Percentiles rank a stretch among this genome's conserved stretches.
Conservation (phyloP, 805 yeast genomes). For the Yarrowia sp. region DNA sequence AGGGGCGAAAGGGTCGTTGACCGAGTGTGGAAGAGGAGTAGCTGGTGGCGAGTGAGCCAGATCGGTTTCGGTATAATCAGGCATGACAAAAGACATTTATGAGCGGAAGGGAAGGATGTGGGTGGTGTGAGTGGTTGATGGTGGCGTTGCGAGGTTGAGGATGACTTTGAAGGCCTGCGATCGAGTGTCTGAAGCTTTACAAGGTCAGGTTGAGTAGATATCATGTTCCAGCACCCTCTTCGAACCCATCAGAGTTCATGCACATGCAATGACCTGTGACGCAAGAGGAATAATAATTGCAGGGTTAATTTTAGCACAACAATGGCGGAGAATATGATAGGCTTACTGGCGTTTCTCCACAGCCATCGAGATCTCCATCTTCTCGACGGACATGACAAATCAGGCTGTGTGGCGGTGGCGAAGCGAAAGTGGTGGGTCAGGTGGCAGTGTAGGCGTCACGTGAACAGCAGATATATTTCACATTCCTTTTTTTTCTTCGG, state of each 20-base stretch:
- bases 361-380: too few species aligned
- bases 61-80: constrained; percentile 12
- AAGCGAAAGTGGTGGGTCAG: too few species aligned
- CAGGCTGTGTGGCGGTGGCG: too few species aligned
- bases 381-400: too few species aligned
- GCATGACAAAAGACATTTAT: constrained; percentile 1
- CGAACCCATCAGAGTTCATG: constrained; percentile 16
- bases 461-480: too few species aligned
- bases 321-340: background rate
- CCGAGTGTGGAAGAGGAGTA: background rate
- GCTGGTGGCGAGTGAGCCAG: constrained; percentile 16
- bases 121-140: background rate
- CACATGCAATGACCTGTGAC: constrained; percentile 26
- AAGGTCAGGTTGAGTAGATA: too few species aligned
- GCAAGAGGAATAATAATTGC: background rate
- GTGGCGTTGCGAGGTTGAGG: background rate
- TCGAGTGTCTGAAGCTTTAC: too few species aligned
- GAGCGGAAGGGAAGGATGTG: background rate
- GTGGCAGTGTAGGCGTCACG: too few species aligned
- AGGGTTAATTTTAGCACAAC: constrained; percentile 7
- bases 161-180: background rate
- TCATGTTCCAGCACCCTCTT: background rate
- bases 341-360: too few species aligned
- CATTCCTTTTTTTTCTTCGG: too few species aligned
- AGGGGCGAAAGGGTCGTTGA: constrained; percentile 4